Conservation (phyloP, 192 early-diverging fungal genomes). For the Phlyctochytrium planicorne region DNA sequence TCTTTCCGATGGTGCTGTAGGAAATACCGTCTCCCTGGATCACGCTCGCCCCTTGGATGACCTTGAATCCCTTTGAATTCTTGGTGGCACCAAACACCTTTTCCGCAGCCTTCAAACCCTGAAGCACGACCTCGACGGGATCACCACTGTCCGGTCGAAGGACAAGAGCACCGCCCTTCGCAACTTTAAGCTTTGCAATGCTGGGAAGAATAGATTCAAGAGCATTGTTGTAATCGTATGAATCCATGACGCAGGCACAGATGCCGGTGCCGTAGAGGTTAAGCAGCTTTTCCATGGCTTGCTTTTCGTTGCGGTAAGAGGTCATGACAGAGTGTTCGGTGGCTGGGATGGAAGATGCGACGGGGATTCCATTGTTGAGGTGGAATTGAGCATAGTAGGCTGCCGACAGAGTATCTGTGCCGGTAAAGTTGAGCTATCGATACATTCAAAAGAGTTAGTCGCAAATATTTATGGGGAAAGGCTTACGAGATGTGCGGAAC, state of each 20-base stretch:
- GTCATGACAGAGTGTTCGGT: conserved; percentile 94
- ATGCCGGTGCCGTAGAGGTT: conserved; percentile 67
- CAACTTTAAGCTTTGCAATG: conserved; percentile 64
- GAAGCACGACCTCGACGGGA: conserved; percentile 70
- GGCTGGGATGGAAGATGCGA: conserved; percentile 78
- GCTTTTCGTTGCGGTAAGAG: conserved; percentile 63
- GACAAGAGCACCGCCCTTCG: conserved; percentile 76
- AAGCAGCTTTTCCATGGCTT: conserved; percentile 69
- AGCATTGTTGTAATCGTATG: conserved; percentile 79
- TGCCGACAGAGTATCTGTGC: conserved; percentile 78
- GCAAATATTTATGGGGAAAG: not conserved
- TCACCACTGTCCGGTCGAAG: conserved; percentile 87
- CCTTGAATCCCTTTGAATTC: conserved; percentile 80
- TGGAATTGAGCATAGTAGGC: conserved; percentile 76
- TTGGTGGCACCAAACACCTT: conserved; percentile 65
- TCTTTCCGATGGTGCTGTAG: conserved; percentile 45
- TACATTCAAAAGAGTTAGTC: conserved; percentile 4
- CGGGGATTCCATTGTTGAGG: conserved; percentile 71
- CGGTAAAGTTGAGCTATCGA: conserved; percentile 76
- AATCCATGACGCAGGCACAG: conserved; percentile 90
- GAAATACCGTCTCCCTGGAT: conserved; percentile 87
- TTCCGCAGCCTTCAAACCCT: conserved; percentile 72
- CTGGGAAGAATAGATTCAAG: conserved; percentile 71
- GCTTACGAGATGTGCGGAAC: conserved; percentile 74
- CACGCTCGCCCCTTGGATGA: conserved; percentile 65